These are phyloP conservation scores for Hypoxylon sp. DNA, from an alignment of 2,329 filamentous ascomycete species.

Conservation along the genomic window DNA sequence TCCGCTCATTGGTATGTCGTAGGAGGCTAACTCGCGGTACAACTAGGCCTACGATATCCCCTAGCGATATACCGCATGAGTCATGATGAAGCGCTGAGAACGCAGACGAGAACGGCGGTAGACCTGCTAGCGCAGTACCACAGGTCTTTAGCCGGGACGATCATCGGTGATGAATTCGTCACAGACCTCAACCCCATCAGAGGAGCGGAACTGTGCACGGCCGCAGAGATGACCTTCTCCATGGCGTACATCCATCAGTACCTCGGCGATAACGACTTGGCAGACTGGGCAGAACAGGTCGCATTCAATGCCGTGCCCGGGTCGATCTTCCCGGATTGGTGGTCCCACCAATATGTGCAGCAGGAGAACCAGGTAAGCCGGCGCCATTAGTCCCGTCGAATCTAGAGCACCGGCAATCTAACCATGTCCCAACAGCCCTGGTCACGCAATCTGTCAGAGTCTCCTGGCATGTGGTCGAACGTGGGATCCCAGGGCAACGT, in stretches of 20 bases:
- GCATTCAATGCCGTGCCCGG: conserved; percentile 63
- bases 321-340: conserved; percentile 59
- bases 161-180: conserved; percentile 53
- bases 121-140: conserved; percentile 50
- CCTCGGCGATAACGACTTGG: conserved; percentile 46
- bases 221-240: conserved; percentile 45
- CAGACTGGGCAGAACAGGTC: conserved; percentile 57
- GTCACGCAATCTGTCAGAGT: conserved; percentile 50
- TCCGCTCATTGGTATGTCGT: neutral
- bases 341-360: conserved; percentile 62
- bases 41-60: conserved; percentile 50
- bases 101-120: conserved; percentile 49
- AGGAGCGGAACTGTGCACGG: conserved; percentile 46
- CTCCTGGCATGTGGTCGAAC: conserved; percentile 52
- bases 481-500: conserved; percentile 54
- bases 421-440: conserved; percentile 48
- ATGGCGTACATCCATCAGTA: conserved; percentile 42
- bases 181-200: conserved; percentile 49
- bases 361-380: conserved; percentile 58
- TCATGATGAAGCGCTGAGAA: conserved; percentile 47
- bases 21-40: neutral
- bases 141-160: conserved; percentile 51
- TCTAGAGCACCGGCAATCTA: neutral
- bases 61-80: conserved; percentile 52
- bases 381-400: neutral